Base-by-base conservation (phyloP, 2,329 filamentous ascomycete species). In the Phialophora chinensis region DNA sequence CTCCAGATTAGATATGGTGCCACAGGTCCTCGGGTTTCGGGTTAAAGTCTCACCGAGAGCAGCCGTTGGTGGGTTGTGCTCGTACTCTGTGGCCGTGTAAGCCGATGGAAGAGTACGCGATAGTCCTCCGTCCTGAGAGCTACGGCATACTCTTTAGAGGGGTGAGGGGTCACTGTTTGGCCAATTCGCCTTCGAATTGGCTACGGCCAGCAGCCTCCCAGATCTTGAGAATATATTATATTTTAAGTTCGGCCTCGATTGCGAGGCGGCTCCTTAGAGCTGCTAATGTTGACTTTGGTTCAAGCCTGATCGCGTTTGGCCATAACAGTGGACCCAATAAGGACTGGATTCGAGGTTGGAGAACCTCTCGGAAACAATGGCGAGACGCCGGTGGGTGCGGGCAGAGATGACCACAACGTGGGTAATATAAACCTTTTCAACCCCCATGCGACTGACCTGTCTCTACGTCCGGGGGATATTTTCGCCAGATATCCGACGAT, bases 351-450 rank as follows among this genome's bases (percentile, higher is more conserved):
- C 25, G 49, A 52, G 49, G 49, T 52, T 52, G 49, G 49, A 52
- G 49, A 52, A 52, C 20, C 49, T 25, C 49, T 52, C 49, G 49
- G 49, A 29, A 52, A 52, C 25, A 52, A 52, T 11, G 49, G 49
- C 49, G 49, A 52, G 49, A 23, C 20, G 49, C 49, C 49, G 25
- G 10, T 27, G 25, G 20, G 12, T 52, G 49, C 49, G 49, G 49
- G 49, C 49, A 52, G 4, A 27, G 49, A 52, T 52, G 49, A 52
- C 49, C 14, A 10, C 10, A 23, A 11, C 23, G 27, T 52, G 49
- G 49, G 2, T 25, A 27, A 27, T 12, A 52, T 52, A 52, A 52
- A 52, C 23, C 20, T 17, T 4, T 52, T 52, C 10, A 27, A 52
- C 49, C 12, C 23, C 49, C 49, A 27, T 52, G 47, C 49, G 23